Evolutionary conservation across 306 rosid genomes (phyloP).

Genomic region (Trifolium fragiferum): DNA sequence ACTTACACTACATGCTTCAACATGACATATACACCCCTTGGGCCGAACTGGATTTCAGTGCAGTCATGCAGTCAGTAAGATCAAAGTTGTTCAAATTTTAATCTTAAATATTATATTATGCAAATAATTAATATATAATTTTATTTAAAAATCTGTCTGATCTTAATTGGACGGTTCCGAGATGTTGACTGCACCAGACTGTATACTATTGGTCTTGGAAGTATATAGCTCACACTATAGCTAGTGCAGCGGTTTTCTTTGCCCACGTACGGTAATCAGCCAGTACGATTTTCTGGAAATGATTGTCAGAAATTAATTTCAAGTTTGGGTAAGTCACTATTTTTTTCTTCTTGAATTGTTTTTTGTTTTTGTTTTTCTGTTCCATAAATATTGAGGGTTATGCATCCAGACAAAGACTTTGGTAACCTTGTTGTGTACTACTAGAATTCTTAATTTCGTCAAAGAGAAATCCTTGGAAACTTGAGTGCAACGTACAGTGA

Average conservation of each 20-base stretch:
- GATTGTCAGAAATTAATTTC: background rate
- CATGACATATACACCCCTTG: background rate
- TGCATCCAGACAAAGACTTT: background rate
- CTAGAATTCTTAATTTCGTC: background rate
- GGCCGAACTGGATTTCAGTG: too few species aligned
- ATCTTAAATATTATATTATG: too few species aligned
- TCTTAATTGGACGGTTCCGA: too few species aligned
- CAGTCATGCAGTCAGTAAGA: too few species aligned
- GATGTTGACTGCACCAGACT: too few species aligned
- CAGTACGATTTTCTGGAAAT: conserved; percentile 28
- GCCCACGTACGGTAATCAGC: conserved; percentile 8
- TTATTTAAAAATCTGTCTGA: too few species aligned
- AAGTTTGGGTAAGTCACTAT: background rate
- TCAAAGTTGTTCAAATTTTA: too few species aligned
- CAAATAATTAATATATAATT: too few species aligned
- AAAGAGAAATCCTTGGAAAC: conserved; percentile 35
- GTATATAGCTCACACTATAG: conserved; percentile 16
- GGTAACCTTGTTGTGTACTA: background rate
- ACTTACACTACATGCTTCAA: conserved; percentile 6
- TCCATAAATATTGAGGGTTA: background rate
- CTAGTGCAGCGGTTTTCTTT: conserved; percentile 20
- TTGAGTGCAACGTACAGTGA: conserved; percentile 32
- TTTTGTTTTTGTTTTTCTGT: background rate
- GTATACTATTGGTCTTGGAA: too few species aligned
- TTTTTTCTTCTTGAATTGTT: background rate